phyloP scores from a whole-genome alignment of 1,139 yeast genomes.

The Magnusiomyces suaveolens region DNA sequence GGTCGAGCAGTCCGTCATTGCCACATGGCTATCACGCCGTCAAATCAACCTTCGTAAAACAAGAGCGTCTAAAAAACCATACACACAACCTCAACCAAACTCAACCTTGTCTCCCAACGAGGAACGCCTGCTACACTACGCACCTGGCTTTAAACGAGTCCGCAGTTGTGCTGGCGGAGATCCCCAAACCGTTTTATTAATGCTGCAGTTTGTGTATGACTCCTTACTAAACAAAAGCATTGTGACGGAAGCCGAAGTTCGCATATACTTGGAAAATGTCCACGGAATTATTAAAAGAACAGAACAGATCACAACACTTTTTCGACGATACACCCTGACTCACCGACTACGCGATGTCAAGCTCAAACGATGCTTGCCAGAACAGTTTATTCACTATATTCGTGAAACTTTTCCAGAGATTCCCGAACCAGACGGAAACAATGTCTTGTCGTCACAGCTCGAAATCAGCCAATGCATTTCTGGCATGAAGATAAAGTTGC shows the following conservation, averaged over 20 bases:
- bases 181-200: background rate
- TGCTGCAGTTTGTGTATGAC: background rate
- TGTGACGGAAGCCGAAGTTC: background rate
- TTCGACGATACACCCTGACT: background rate
- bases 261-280: background rate
- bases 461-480: background rate
- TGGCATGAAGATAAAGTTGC: background rate
- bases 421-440: too few species aligned
- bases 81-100: background rate
- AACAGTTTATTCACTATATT: background rate
- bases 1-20: background rate
- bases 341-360: background rate
- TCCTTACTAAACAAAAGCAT: background rate
- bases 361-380: background rate
- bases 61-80: background rate
- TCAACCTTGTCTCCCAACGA: background rate
- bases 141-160: background rate
- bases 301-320: background rate
- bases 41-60: background rate
- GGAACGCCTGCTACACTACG: background rate
- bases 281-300: background rate
- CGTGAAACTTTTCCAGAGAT: background rate
- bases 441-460: too few species aligned
- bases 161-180: background rate
- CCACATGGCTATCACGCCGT: background rate